Evolutionary conservation across 2,329 filamentous ascomycete species (phyloP), one percentile per base, ranked within the genome.

Genomic region (Exserohilum turcica): DNA sequence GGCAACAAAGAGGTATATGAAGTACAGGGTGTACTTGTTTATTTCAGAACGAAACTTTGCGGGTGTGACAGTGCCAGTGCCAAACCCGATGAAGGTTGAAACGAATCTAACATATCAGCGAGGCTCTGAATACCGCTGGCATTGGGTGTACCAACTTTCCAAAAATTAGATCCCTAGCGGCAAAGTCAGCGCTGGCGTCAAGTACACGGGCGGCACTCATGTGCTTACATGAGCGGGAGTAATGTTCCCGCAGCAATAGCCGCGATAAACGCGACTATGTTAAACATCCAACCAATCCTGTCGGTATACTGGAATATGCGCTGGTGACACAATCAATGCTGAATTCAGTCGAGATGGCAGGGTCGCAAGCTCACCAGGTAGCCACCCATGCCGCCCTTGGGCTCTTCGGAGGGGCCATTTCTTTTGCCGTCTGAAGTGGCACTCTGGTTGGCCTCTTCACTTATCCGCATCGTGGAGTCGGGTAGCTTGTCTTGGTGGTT

Each of bases 1-100:
- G 12, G 77, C 87, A 35, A 91, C 72, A 70, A 91, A 92, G 6
- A 92, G 77, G 49, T 85, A 84, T 48, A 91, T 82, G 64, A 91
- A 85, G 71, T 86, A 90, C 0, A 92, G 75, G 1, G 75, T 71
- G 50, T 68, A 73, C 39, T 72, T 71, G 50, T 71, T 71, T 27
- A 77, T 60, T 27, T 76, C 67, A n/a, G 66, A 64, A 3, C 74
- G 72, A 48, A 77, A 79, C 18, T 70, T 62, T 1, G 67, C 70
- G 2, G 70, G 67, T 2, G 65, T 52, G 9, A 72, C 64, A 1
- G 42, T 28, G 1, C 74, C 76, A 1, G 64, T 65, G 2, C 66
- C 72, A 32, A 76, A 81, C 24, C 76, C 69, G 40, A 76, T 81
- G 56, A 82, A 80, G 1, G 64, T 63, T 3, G 75, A 77, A 4